Evolutionary conservation across 495 filamentous ascomycete genomes (phyloP).

Genomic region (Hyaloscypha finlandica): DNA sequence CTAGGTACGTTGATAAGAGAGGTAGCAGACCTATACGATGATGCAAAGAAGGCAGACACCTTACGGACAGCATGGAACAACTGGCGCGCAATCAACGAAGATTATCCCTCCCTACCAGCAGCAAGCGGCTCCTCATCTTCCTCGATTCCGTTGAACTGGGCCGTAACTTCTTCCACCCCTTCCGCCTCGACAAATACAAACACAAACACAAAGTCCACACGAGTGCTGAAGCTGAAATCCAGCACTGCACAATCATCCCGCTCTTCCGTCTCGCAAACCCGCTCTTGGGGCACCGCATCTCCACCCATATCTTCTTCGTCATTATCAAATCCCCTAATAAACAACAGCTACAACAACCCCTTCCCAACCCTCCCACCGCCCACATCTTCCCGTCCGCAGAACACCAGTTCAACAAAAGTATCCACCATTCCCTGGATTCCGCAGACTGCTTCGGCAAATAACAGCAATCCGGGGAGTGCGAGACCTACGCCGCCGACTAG

Average conservation of each 20-base stretch:
- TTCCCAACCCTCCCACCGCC: constrained; percentile 40
- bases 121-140: constrained; percentile 59
- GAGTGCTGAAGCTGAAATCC: constrained; percentile 73
- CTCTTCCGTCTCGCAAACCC: constrained; percentile 48
- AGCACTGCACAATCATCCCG: constrained; percentile 71
- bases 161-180: constrained; percentile 38
- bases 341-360: constrained; percentile 17
- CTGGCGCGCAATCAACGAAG: constrained; percentile 93
- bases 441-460: constrained; percentile 30
- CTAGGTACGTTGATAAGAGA: constrained; percentile 90
- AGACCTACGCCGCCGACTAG: constrained; percentile 35
- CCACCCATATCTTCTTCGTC: constrained; percentile 32
- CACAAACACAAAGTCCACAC: constrained; percentile 38
- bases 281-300: constrained; percentile 42
- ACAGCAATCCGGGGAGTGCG: constrained; percentile 11
- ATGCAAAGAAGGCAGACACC: constrained; percentile 66
- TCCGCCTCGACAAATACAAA: constrained; percentile 35
- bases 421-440: constrained; percentile 54
- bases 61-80: constrained; percentile 87
- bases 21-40: constrained; percentile 90
- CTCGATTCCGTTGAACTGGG: constrained; percentile 52
- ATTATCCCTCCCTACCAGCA: constrained; percentile 87
- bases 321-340: not conserved
- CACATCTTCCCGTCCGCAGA: constrained; percentile 33
- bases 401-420: constrained; percentile 41